Conservation (phyloP, 352 stramenopile genomes). For the Phytophthora cajani region DNA sequence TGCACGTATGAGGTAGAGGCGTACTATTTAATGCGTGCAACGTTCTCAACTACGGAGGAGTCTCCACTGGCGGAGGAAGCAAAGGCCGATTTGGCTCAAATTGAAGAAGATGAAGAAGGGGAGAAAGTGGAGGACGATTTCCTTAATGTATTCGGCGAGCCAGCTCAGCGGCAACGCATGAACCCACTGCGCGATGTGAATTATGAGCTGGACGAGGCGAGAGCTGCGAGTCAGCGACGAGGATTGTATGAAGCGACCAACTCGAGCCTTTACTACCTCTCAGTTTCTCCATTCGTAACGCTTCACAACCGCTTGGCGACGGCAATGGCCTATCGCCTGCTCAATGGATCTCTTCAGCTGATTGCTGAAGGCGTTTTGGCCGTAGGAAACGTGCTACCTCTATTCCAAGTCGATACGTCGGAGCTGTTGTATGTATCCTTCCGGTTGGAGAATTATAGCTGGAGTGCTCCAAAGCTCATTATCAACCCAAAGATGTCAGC, state of each 20-base stretch:
- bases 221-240: slow-evolving; percentile 74
- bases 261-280: slow-evolving; percentile 85
- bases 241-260: slow-evolving; percentile 86
- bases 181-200: slow-evolving; percentile 76
- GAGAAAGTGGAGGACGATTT: slow-evolving; percentile 86
- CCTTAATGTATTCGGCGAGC: slow-evolving; percentile 73
- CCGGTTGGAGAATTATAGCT: slow-evolving; percentile 89
- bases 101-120: slow-evolving; percentile 68
- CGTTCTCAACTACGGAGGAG: slow-evolving; percentile 75
- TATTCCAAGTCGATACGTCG: slow-evolving; percentile 83
- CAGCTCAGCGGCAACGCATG: slow-evolving; percentile 52
- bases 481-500: slow-evolving; percentile 76
- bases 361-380: slow-evolving; percentile 87
- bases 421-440: slow-evolving; percentile 83
- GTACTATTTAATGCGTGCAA: slow-evolving; percentile 88
- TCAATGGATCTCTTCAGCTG: slow-evolving; percentile 85
- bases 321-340: slow-evolving; percentile 82
- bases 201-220: slow-evolving; percentile 83
- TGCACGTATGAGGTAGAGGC: slow-evolving; percentile 90
- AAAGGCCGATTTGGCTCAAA: slow-evolving; percentile 32
- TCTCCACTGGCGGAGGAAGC: slow-evolving; percentile 24
- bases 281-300: slow-evolving; percentile 83
- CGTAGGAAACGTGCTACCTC: slow-evolving; percentile 79
- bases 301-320: slow-evolving; percentile 86
- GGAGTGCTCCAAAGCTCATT: slow-evolving; percentile 80